Base-by-base conservation (phyloP, 768 basidiomycete species). In the Lentinus tigrinus region DNA sequence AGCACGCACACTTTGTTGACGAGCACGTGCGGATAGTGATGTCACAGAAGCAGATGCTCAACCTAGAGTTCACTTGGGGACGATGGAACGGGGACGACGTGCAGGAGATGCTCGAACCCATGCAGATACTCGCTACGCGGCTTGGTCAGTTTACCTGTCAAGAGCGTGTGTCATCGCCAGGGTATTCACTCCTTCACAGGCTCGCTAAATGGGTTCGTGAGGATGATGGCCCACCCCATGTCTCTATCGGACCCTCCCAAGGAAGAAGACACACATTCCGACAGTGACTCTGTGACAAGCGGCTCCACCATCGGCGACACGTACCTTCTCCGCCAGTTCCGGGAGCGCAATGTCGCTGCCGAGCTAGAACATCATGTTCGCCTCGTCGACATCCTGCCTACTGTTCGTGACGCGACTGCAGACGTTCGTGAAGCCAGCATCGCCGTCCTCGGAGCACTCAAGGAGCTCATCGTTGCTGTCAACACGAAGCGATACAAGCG, bases 1-100 rank as follows among this genome's bases (percentile, higher is more conserved):
- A n/a, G n/a, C 31, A 31, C 11, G 27, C 31, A 37, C 37, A 3
- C n/a, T 28, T 3, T 46, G 13, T 31, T 47, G 23, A 40, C 14
- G 36, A 26, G 3, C 3, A 7, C 39, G 24, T 2, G 21, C 34
- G 21, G 16, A 5, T 61, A 79, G 78, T 78, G 55, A 61, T 54
- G 19, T 61, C 63, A 8, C 73, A 70, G 13, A 67, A 70, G n/a
- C 69, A 68, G 9, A 71, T 78, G 54, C 68, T 80, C 19, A 68
- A 74, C 40, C 66, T 73, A 16, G 78, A 80, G 62, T 79, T 80
- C 65, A 75, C 72, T 57, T 75, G 70, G 68, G 78, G 78, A 3
- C 71, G 71, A 44, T 80, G 78, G 78, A 79, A 72, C 60, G 75
- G 75, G 21, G 74, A 77, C 27, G 78, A 81, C 57, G 64, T 78